phyloP scores from a whole-genome alignment of 495 filamentous ascomycete genomes.

The Neurospora tetraspora region DNA sequence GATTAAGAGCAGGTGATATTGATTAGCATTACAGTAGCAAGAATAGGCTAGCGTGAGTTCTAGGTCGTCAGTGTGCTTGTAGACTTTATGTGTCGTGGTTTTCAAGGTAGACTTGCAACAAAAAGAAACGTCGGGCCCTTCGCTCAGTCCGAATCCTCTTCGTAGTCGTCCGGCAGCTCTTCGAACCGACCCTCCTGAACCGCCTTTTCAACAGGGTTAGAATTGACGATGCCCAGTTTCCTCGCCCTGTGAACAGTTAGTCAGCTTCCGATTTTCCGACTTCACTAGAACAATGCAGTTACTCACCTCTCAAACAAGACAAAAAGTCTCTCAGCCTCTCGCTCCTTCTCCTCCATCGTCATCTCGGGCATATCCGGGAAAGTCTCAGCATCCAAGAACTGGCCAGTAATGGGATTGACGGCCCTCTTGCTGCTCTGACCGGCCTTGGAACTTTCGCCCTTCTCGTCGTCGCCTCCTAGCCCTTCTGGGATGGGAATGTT shows the following conservation, averaged over 20 bases:
- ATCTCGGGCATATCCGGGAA: conserved; percentile 52
- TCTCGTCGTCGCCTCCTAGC: neutral
- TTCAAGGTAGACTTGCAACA: neutral
- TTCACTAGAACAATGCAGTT: neutral
- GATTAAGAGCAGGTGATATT: neutral
- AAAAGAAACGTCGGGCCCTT: neutral
- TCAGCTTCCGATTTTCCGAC: neutral
- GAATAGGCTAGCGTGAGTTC: neutral
- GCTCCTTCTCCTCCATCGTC: conserved; percentile 84
- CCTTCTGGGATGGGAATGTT: conserved; percentile 62
- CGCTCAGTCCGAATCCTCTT: conserved; percentile 4
- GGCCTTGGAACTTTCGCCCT: conserved; percentile 1
- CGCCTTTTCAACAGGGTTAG: conserved; percentile 77
- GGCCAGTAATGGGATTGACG: conserved; percentile 86
- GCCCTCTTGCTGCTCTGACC: conserved; percentile 14
- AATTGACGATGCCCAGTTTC: conserved; percentile 71
- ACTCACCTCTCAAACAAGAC: conserved; percentile 84
- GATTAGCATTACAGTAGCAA: neutral
- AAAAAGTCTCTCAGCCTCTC: conserved; percentile 87
- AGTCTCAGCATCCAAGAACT: conserved; percentile 63
- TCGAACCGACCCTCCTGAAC: conserved; percentile 69
- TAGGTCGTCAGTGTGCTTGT: neutral
- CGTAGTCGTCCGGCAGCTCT: conserved; percentile 47
- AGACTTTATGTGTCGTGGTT: neutral
- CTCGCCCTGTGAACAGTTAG: conserved; percentile 46